Base-by-base conservation (phyloP, 768 basidiomycete genomes). In the Clathrus columnatus region DNA sequence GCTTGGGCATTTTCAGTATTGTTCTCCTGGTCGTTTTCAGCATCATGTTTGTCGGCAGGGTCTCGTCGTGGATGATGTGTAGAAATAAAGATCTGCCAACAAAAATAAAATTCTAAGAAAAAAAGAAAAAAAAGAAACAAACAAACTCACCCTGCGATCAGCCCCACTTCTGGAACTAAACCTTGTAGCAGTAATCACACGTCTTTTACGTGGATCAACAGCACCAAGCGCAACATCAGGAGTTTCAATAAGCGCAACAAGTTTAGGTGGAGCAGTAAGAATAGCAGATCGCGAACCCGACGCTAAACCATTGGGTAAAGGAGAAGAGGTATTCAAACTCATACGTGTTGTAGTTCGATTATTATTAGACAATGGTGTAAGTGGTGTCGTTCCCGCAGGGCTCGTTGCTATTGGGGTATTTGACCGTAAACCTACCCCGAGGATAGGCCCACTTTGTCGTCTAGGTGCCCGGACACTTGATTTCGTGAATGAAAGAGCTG, bases 141-240 rank as follows among this genome's bases (percentile, higher is more conserved):
- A 51, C 11, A 30, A 23, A 71, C 85, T 56, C 56, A 91, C 91
- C 73, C 86, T 76, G 48, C 91, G 74, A 71, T 89, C 84, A 23
- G 91, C 89, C 2, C 91, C 92, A 5, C 78, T 72, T 54, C 92
- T 74, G 21, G 87, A 84, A 65, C 90, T 91, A 65, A 93, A 94
- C 58, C 91, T 73, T 17, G 91, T 95, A 6, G 88, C 87, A 52
- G 89, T 91, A 14, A 91, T 85, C 1, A 93, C 87, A 48, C 91
- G 73, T 61, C 86, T 75, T 75, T 92, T 90, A 67, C 77, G 73
- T 17, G 88, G 82, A 67, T 94, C 91, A 7, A 92, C 87, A 21
- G 91, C 87, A 7, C 91, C 91, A 32, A 91, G 81, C n/a, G 83
- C 90, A 7, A 91, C 84, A 65, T 92, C 91, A 0, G 90, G 88